Base-by-base conservation (phyloP, 257 asterid genomes). In the Solanum tacnaense region DNA sequence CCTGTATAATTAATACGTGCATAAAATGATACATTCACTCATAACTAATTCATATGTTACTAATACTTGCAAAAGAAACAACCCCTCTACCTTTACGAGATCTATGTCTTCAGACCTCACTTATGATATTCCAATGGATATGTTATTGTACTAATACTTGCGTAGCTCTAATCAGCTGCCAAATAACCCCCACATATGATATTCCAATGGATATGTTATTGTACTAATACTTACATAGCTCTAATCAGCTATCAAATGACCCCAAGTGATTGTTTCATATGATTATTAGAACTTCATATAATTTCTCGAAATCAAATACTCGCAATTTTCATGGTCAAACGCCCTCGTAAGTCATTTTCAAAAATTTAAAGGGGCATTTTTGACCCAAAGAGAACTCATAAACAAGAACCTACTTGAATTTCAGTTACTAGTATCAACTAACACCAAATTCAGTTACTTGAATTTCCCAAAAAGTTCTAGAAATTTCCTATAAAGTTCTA, bases 151-250 rank as follows among this genome's bases (percentile, higher is more conserved):
- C 12, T 58, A 58, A 58, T 20, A 58, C 12, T 20, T 56, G 4
- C 5, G 1, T 18, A 56, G 9, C n/a, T 7, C 65, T 56, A 56
- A 56, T 18, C 5, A 18, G 2, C 25, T 56, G 4, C 11, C 65
- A 56, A 56, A 16, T 7, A 1, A 44, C 52, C 23, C 23, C n/a
- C 23, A 18, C n/a, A 2, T 20, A 3, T 56, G 11, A 18, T 18
- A 56, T 3, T 56, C 0, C 12, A 1, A 20, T 20, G 9, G 0
- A 0, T 3, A 4, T 60, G 29, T 9, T 60, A 2, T 60, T 23
- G 1, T 60, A 60, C 1, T 4, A 60, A 23, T 4, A 60, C 15
- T 23, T 62, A 0, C 15, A 0, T 23, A 62, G 13, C 7, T 9
- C 15, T 62, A 23, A 23, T 4, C 29, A 23, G 0, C 71, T 62